Conservation (phyloP, 2,329 filamentous ascomycete genomes). For the Colletotrichum caudatum region DNA sequence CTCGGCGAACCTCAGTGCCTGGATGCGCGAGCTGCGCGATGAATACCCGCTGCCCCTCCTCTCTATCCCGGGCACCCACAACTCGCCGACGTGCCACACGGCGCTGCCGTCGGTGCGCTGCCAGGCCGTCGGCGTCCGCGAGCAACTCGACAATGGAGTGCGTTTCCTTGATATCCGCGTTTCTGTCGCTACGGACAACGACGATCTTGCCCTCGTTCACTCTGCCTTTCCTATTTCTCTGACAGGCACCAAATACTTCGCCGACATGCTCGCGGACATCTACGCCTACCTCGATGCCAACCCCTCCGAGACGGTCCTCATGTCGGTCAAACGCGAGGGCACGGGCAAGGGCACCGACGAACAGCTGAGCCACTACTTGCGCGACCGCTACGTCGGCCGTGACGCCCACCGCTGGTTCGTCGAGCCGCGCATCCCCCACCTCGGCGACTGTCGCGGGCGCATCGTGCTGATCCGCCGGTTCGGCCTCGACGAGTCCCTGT, state of each 20-base stretch:
- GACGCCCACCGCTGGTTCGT: constrained; percentile 78
- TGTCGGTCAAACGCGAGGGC: constrained; percentile 93
- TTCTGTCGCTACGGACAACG: constrained; percentile 63
- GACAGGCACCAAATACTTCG: constrained; percentile 83
- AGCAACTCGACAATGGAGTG: constrained; percentile 89
- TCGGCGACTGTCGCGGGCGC: constrained; percentile 84
- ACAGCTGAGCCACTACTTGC: constrained; percentile 80
- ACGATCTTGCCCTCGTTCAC: constrained; percentile 86
- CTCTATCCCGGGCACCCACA: constrained; percentile 95
- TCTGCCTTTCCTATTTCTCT: constrained; percentile 89
- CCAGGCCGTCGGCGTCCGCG: constrained; percentile 81
- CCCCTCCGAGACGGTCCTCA: constrained; percentile 83
- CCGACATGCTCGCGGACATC: constrained; percentile 76
- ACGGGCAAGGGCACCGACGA: constrained; percentile 82
- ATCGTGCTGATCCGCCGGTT: constrained; percentile 90
- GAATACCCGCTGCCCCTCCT: constrained; percentile 81
- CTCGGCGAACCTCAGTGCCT: constrained; percentile 75
- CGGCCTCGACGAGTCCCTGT: constrained; percentile 68
- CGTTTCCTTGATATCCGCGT: constrained; percentile 95
- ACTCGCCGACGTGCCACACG: constrained; percentile 85
- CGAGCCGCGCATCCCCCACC: constrained; percentile 77
- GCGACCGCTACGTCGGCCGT: constrained; percentile 74
- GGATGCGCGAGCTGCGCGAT: constrained; percentile 85
- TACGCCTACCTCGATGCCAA: constrained; percentile 82
- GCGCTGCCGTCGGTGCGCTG: constrained; percentile 94